Evolutionary conservation across 352 stramenopile species (phyloP).

Genomic region (Globisporangium paroecandrum): DNA sequence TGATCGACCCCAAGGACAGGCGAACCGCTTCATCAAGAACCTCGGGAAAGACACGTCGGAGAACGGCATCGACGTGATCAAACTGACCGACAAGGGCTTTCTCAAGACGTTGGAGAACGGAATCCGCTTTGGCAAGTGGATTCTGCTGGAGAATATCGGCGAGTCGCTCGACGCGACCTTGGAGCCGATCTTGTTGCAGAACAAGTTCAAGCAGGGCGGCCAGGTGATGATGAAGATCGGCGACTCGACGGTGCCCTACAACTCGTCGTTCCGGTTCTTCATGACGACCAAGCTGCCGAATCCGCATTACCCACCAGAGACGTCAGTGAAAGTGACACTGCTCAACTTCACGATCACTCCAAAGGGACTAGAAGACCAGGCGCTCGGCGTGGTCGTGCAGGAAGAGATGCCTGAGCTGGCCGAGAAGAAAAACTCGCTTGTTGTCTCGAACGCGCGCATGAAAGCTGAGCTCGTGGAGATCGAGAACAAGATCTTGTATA

Average conservation of each 20-base stretch:
- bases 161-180: slow-evolving; percentile 88
- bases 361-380: slow-evolving; percentile 89
- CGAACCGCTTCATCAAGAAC: slow-evolving; percentile 93
- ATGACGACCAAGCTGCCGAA: slow-evolving; percentile 94
- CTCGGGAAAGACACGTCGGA: slow-evolving; percentile 83
- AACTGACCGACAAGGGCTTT: slow-evolving; percentile 79
- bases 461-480: slow-evolving; percentile 92
- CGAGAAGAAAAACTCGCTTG: slow-evolving; percentile 92
- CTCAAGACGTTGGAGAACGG: slow-evolving; percentile 88
- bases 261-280: slow-evolving; percentile 88
- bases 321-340: slow-evolving; percentile 90
- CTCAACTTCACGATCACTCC: slow-evolving; percentile 93
- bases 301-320: slow-evolving; percentile 91
- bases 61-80: slow-evolving; percentile 84
- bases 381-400: slow-evolving; percentile 89
- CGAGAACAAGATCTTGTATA: slow-evolving; percentile 93
- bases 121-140: slow-evolving; percentile 91
- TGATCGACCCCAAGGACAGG: slow-evolving; percentile 92
- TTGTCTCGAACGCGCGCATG: slow-evolving; percentile 90
- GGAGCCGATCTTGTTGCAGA: slow-evolving; percentile 89
- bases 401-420: slow-evolving; percentile 93
- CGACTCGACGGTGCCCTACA: slow-evolving; percentile 90
- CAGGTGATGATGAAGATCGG: slow-evolving; percentile 93
- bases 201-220: slow-evolving; percentile 91
- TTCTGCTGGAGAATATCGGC: slow-evolving; percentile 87